Conservation (phyloP, 192 early-diverging fungal genomes). For the Coemansia sp. region DNA sequence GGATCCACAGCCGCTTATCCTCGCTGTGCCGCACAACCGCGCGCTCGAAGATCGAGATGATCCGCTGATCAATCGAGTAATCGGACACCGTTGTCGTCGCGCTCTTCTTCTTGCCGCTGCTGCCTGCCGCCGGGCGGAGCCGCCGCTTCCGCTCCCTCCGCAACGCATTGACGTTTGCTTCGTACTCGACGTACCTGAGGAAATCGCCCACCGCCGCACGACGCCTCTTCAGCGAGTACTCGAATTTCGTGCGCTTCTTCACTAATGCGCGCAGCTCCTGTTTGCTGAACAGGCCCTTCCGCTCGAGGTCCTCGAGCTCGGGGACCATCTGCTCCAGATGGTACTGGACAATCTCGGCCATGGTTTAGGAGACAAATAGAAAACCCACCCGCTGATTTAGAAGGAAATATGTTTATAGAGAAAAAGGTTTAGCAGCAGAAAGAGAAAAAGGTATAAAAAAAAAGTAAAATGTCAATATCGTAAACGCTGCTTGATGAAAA, state of each 20-base stretch:
- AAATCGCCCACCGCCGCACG: conserved; percentile 74
- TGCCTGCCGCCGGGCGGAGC: conserved; percentile 12
- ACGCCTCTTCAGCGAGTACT: conserved; percentile 82
- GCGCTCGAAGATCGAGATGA: conserved; percentile 79
- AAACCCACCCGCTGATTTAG: too few relatives aligned
- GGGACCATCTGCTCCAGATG: conserved; percentile 92
- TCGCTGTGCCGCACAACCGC: conserved; percentile 75
- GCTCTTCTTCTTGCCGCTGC: conserved; percentile 14
- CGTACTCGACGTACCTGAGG: conserved; percentile 93
- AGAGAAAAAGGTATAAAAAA: not conserved
- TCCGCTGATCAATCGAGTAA: conserved; percentile 70
- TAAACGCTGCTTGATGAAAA: not conserved
- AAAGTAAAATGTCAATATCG: not conserved
- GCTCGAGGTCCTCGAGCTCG: conserved; percentile 88
- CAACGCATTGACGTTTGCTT: conserved; percentile 85
- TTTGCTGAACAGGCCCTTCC: conserved; percentile 76
- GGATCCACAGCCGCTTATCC: conserved; percentile 83
- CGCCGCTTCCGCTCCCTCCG: conserved; percentile 76
- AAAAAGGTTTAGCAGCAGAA: not conserved
- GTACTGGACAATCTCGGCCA: conserved; percentile 89
- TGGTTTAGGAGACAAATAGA: conserved; percentile 33
- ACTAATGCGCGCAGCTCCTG: conserved; percentile 84
- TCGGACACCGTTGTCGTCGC: conserved; percentile 66
- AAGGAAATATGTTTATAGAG: not conserved
- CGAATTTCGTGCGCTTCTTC: conserved; percentile 84